A percentile compares a stretch with the other conserved stretches of the same genome.
Conservation (phyloP, 164 flowering plant genomes). For the Berberis vulgaris region DNA sequence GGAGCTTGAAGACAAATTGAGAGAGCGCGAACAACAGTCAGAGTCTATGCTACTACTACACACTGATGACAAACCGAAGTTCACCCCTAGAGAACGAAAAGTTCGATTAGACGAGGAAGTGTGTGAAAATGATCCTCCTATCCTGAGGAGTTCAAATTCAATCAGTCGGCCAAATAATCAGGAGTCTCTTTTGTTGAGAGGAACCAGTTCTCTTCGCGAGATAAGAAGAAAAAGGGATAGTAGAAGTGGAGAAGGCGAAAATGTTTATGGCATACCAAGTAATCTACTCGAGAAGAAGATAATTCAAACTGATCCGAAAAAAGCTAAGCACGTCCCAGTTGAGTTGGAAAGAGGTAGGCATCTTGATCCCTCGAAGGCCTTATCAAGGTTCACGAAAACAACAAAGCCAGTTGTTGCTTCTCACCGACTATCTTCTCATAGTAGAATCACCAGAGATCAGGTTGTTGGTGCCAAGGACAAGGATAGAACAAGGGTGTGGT, state of each 20-base stretch:
- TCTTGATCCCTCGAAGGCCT: constrained; percentile 35
- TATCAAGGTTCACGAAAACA: constrained; percentile 37
- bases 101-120: constrained; percentile 21
- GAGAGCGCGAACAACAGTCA: constrained; percentile 32
- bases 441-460: constrained; percentile 38
- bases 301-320: constrained; percentile 24
- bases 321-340: constrained; percentile 15
- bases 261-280: constrained; percentile 14
- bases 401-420: constrained; percentile 20
- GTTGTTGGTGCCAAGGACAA: constrained; percentile 43
- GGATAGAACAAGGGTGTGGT: constrained; percentile 62
- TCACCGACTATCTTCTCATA: constrained; percentile 25
- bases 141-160: constrained; percentile 43
- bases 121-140: constrained; percentile 34
- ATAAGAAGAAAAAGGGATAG: constrained; percentile 42
- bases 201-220: constrained; percentile 28
- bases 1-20: constrained; percentile 57
- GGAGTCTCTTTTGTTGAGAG: constrained; percentile 32
- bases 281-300: constrained; percentile 23
- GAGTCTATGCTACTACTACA: constrained; percentile 13
- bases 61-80: constrained; percentile 22
- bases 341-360: constrained; percentile 30
- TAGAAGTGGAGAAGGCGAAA: constrained; percentile 51
- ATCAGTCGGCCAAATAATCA: constrained; percentile 32
- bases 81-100: constrained; percentile 34